Percentiles rank a stretch among this genome's conserved stretches.
These are phyloP conservation scores for Pleoardoris graminearum DNA, from an alignment of 2,329 filamentous ascomycete genomes.

Conservation along the genomic window DNA sequence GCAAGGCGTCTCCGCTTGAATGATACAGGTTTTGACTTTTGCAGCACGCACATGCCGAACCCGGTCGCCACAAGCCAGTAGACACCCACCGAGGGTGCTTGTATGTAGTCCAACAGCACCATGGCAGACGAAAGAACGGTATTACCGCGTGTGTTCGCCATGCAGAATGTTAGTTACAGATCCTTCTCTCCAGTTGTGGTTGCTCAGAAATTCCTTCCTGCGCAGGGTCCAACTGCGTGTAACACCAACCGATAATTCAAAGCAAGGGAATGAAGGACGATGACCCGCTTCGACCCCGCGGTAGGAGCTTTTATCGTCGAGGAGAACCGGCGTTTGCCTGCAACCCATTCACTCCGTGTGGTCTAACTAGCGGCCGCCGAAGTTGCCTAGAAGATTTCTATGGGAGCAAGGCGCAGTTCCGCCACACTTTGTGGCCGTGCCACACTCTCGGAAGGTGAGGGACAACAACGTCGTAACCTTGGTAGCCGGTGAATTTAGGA, in stretches of 20 bases:
- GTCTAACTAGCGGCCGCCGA: neutral
- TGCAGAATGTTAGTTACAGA: neutral
- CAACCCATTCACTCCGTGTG: neutral
- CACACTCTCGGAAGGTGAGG: neutral
- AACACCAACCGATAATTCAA: neutral
- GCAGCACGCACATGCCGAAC: conserved; percentile 36
- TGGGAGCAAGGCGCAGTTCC: neutral
- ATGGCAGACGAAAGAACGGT: conserved; percentile 25
- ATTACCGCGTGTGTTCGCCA: conserved; percentile 13
- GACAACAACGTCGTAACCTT: neutral
- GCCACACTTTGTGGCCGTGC: neutral
- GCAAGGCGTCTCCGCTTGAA: conserved; percentile 27
- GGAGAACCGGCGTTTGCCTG: neutral
- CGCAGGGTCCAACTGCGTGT: neutral
- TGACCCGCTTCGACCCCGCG: neutral
- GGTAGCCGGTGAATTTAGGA: neutral
- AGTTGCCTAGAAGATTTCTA: neutral
- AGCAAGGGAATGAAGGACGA: neutral
- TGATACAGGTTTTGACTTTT: conserved; percentile 33
- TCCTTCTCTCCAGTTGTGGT: neutral
- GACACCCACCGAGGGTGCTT: conserved; percentile 37
- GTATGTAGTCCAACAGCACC: conserved; percentile 38
- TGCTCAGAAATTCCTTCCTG: neutral
- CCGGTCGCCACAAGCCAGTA: conserved; percentile 34
- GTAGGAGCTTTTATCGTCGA: neutral